Evolutionary conservation across 2,329 filamentous ascomycete genomes (phyloP).

Genomic region (Cladophialophora immunda): DNA sequence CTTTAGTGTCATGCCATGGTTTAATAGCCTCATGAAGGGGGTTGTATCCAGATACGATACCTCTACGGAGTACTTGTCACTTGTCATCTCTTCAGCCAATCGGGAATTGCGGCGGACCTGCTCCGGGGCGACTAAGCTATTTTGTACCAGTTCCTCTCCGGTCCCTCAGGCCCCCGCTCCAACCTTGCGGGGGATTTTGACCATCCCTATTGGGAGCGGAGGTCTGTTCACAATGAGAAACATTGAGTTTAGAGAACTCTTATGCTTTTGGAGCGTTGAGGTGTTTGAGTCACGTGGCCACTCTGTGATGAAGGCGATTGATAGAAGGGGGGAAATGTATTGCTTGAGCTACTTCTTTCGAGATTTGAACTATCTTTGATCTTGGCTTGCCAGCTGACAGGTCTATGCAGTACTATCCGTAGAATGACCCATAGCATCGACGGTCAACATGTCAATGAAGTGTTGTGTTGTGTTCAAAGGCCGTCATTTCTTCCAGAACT

Average conservation of each 20-base stretch:
- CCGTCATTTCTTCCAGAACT: slow-evolving; percentile 16
- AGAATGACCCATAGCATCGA: slow-evolving; percentile 1
- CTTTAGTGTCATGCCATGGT: neutral
- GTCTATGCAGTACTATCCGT: neutral
- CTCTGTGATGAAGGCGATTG: neutral
- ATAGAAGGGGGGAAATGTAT: neutral
- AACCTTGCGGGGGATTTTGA: neutral
- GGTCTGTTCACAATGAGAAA: slow-evolving; percentile 2
- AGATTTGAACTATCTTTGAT: neutral
- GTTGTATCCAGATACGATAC: slow-evolving; percentile 8
- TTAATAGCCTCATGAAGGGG: slow-evolving; percentile 6
- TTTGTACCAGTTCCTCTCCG: neutral
- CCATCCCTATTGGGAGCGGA: slow-evolving; percentile 5
- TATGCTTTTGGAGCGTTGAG: neutral
- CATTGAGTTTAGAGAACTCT: neutral
- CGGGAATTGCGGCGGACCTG: neutral
- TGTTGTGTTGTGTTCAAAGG: slow-evolving; percentile 12
- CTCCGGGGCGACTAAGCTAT: slow-evolving; percentile 1
- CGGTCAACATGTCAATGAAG: slow-evolving; percentile 2
- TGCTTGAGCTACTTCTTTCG: slow-evolving; percentile 5
- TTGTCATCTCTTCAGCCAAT: slow-evolving; percentile 2
- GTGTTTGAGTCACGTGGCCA: neutral
- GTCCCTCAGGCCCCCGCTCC: neutral
- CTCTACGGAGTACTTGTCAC: neutral
- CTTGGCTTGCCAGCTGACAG: neutral